phyloP scores from a whole-genome alignment of 805 yeast species.

The Martiniozyma abietophila region DNA sequence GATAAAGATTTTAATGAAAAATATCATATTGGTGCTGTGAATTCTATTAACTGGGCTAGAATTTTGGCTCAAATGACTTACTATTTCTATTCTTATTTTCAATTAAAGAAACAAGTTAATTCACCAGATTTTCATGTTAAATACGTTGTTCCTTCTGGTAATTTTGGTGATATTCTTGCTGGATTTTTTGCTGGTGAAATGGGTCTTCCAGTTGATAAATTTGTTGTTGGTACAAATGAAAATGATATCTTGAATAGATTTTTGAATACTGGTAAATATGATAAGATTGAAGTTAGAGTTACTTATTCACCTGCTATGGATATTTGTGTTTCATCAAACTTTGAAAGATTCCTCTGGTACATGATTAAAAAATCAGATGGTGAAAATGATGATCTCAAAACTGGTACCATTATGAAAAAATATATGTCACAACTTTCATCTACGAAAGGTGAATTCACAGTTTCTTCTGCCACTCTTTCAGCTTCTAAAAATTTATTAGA shows the following conservation, averaged over 20 bases:
- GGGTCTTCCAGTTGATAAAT: slow-evolving; percentile 86
- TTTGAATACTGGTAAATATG: slow-evolving; percentile 76
- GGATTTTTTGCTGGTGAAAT: slow-evolving; percentile 90
- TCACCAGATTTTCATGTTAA: slow-evolving; percentile 42
- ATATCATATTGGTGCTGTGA: slow-evolving; percentile 95
- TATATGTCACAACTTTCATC: slow-evolving; percentile 79
- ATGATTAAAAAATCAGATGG: slow-evolving; percentile 68
- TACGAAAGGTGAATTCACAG: slow-evolving; percentile 60
- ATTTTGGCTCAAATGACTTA: slow-evolving; percentile 96
- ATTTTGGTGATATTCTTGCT: slow-evolving; percentile 96
- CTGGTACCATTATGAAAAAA: slow-evolving; percentile 60
- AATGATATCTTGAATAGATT: slow-evolving; percentile 94
- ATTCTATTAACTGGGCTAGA: slow-evolving; percentile 98
- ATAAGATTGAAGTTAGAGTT: slow-evolving; percentile 70
- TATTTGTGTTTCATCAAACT: slow-evolving; percentile 87
- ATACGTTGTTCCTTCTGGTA: slow-evolving; percentile 95
- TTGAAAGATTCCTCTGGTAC: slow-evolving; percentile 95
- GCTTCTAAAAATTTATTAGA: slow-evolving; percentile 64
- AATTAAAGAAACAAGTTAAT: slow-evolving; percentile 34
- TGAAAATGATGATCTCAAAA: slow-evolving; percentile 46
- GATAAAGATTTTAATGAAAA: slow-evolving; percentile 79
- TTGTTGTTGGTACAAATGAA: slow-evolving; percentile 92
- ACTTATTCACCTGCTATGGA: slow-evolving; percentile 99
- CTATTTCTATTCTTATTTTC: slow-evolving; percentile 88
- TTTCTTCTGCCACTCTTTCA: slow-evolving; percentile 51